phyloP scores from a whole-genome alignment of 768 basidiomycete genomes.

The Clitopilus hobsonii region DNA sequence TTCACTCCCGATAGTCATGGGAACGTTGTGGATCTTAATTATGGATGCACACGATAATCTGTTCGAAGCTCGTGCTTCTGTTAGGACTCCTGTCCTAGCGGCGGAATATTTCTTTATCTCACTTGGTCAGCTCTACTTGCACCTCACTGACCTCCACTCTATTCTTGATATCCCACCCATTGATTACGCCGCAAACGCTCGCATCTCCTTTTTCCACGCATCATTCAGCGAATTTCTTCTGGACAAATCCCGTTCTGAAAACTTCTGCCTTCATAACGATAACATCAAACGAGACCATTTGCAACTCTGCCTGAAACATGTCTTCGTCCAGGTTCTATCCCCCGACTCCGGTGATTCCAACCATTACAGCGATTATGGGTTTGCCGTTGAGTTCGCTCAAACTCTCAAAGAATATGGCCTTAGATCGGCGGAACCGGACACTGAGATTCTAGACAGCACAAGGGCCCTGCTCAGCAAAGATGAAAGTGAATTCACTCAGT shows the following conservation, averaged over 20 bases:
- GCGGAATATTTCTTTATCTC: neutral
- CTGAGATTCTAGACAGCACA: too few species aligned
- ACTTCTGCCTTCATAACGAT: neutral
- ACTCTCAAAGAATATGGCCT: too few species aligned
- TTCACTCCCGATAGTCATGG: neutral
- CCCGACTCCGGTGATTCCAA: too few species aligned
- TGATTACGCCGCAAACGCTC: neutral
- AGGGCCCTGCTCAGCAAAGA: too few species aligned
- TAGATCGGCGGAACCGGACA: too few species aligned
- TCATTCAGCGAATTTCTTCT: neutral
- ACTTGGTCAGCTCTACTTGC: neutral
- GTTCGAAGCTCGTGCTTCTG: neutral
- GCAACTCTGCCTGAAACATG: neutral
- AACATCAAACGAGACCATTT: neutral
- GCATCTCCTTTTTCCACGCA: neutral
- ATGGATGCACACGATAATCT: neutral
- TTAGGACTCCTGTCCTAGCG: neutral
- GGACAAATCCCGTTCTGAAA: neutral
- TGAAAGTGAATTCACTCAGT: too few species aligned
- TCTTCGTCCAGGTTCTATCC: neutral
- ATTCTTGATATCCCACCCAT: neutral
- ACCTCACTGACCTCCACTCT: neutral
- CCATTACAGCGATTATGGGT: too few species aligned
- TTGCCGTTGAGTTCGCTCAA: too few species aligned
- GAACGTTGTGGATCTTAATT: neutral